Evolutionary conservation across 2,329 filamentous ascomycete species (phyloP), one percentile per base, ranked within the genome.

Genomic region (Triangularia verruculosa): DNA sequence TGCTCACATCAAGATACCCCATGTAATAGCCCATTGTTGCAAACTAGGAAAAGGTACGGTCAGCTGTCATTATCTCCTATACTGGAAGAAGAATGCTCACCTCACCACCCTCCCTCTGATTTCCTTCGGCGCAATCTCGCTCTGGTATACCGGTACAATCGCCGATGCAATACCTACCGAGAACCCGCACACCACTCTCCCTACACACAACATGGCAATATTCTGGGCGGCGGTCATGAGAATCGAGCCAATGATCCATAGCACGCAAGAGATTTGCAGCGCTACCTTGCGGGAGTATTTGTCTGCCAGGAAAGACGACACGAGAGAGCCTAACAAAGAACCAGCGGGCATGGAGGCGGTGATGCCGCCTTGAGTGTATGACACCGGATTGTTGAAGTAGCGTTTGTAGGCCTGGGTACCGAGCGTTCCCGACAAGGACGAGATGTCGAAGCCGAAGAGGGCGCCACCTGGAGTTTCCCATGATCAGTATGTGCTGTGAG

Each of bases 371-470:
- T 92, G 89, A 0, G 82, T 79, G 68, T 84, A 81, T 0, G 80
- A 82, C 17, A 74, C 72, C 2, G 83, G 83, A 61, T 91, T 83
- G 70, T 86, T 79, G 77, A 92, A 92, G 75, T 90, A 92, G 70
- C 84, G 86, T 69, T 86, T 86, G 74, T 93, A 93, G 55, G 87
- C 83, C 62, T 86, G 76, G 0, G 87, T 90, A 28, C 86, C 86
- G 39, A 92, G 79, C 24, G 87, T 85, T 54, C 84, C 86, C 39
- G 85, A 87, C 89, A 92, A 27, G 52, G 87, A 90, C 62, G 84
- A 86, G 70, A 93, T 91, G 76, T 93, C 90, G 73, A 93, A 93
- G 70, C 90, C 91, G 71, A 93, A 92, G 25, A 92, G 79, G 24
- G 84, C 86, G 73, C 89, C 89, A 69, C 89, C 89, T 78, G 81